Percentiles rank a stretch among this genome's conserved stretches.
phyloP scores from a whole-genome alignment of 192 early-diverging fungal genomes.

The Coemansia sp. region DNA sequence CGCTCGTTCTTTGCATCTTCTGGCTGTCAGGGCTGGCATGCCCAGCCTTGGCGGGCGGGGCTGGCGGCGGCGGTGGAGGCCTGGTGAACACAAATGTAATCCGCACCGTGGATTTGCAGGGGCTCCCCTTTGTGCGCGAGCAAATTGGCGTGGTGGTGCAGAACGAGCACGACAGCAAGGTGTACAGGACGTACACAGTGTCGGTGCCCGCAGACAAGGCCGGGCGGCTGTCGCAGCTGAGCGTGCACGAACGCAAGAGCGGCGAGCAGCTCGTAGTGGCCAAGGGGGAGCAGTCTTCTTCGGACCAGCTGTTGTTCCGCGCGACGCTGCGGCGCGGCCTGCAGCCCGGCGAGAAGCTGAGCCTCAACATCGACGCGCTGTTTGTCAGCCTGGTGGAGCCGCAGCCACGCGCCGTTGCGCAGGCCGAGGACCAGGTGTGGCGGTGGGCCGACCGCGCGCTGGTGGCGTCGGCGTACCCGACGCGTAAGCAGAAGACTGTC shows the following conservation, averaged over 20 bases:
- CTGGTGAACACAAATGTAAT: constrained; percentile 55
- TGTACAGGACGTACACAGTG: constrained; percentile 31
- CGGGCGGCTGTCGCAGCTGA: constrained; percentile 21
- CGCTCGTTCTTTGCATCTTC: too few relatives aligned
- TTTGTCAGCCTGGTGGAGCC: constrained; percentile 55
- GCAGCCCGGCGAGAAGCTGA: constrained; percentile 61
- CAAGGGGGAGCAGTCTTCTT: neutral
- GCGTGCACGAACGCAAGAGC: constrained; percentile 52
- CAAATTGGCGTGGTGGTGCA: constrained; percentile 55
- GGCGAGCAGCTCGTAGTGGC: constrained; percentile 19
- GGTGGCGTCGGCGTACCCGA: constrained; percentile 67
- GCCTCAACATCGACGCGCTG: constrained; percentile 60
- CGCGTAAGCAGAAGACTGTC: constrained; percentile 75
- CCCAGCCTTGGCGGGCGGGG: too few relatives aligned
- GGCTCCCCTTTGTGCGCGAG: constrained; percentile 51
- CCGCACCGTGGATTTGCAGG: constrained; percentile 32
- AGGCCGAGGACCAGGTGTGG: constrained; percentile 70
- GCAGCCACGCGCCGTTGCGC: constrained; percentile 60
- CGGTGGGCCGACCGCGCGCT: constrained; percentile 65
- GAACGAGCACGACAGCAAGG: constrained; percentile 37
- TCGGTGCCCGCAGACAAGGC: constrained; percentile 14
- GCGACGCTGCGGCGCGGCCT: constrained; percentile 42
- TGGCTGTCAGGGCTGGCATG: too few relatives aligned
- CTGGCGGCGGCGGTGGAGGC: too few relatives aligned
- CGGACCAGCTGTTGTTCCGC: neutral